Conservation (phyloP, 805 yeast species). For the Schwanniomyces pseudopolymorphus region DNA sequence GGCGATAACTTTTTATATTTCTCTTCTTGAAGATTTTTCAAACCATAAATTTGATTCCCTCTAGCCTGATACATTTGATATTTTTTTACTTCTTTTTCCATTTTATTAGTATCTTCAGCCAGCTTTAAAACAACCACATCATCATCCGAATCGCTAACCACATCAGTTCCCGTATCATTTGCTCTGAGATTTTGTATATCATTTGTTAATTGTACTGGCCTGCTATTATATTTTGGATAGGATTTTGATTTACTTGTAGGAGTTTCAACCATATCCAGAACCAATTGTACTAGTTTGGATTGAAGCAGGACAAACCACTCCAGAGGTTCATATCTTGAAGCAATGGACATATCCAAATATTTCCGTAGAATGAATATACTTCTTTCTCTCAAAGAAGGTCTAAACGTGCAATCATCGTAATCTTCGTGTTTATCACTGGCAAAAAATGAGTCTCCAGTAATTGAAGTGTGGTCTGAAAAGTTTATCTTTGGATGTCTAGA, state of each 20-base stretch:
- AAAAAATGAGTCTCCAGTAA: constrained; percentile 19
- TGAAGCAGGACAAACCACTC: background rate
- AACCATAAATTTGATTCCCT: background rate
- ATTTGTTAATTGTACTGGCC: background rate
- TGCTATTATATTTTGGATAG: background rate
- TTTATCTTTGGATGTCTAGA: constrained; percentile 25
- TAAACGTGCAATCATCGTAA: constrained; percentile 17
- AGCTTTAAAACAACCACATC: background rate
- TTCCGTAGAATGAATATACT: constrained; percentile 6
- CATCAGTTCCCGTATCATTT: background rate
- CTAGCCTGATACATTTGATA: constrained; percentile 9
- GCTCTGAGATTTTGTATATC: background rate
- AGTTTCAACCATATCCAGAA: background rate
- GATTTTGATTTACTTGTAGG: background rate
- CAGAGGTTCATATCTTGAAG: background rate
- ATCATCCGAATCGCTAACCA: constrained; percentile 14
- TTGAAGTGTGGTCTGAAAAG: constrained; percentile 19
- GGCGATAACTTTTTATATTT: background rate
- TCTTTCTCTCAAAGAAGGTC: constrained; percentile 20
- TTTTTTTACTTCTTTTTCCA: constrained; percentile 19
- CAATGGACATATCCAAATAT: background rate
- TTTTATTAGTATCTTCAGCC: constrained; percentile 4
- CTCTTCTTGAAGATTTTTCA: background rate
- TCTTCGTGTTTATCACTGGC: constrained; percentile 18
- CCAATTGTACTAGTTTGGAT: background rate